Evolutionary conservation across 495 filamentous ascomycete species (phyloP), one percentile per base, ranked within the genome.

Genomic region (Penicillium diatomitis): DNA sequence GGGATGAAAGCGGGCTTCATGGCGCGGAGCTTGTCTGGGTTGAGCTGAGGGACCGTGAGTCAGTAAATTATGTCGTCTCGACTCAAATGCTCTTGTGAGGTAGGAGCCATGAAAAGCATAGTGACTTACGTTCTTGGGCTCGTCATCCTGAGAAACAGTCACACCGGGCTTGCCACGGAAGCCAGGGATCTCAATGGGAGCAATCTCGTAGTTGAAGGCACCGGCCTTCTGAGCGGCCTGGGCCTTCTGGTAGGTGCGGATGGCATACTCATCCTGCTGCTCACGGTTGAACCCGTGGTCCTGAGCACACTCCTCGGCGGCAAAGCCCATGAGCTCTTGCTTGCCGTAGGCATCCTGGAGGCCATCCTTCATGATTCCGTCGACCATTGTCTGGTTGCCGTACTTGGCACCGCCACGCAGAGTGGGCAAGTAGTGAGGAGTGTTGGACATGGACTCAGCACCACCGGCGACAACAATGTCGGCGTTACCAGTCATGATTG

Each of bases 401-500:
- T 87, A 97, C 72, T 96, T 96, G 63, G 82, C 79, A 42, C 92
- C 92, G 43, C 69, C 80, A 56, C 92, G 86, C 29, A 90, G 73
- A 58, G 73, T 84, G 39, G 88, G 87, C 39, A 95, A 81, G 74
- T 98, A 98, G 72, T 97, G 90, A n/a, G 94, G 94, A 42, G 82
- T 77, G 73, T 96, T 97, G 53, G 88, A 90, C 92, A 98, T 98
- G 70, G 87, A 92, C 76, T 98, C 92, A 50, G 90, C 80, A 50
- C 92, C 92, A 57, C 91, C 92, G 38, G 88, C 94, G 10, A 98
- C 85, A 36, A 97, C 82, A 53, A 92, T 79, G 44, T 87, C 82
- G 53, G 92, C 90, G 59, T 84, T 92, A 52, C 92, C 90, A 32
- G 89, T 95, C 60, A 95, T 89, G 67, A 98, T 96, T 52, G 89